phyloP scores from a whole-genome alignment of 163 green algal genomes.

The Trebouxia gelatinosa region DNA sequence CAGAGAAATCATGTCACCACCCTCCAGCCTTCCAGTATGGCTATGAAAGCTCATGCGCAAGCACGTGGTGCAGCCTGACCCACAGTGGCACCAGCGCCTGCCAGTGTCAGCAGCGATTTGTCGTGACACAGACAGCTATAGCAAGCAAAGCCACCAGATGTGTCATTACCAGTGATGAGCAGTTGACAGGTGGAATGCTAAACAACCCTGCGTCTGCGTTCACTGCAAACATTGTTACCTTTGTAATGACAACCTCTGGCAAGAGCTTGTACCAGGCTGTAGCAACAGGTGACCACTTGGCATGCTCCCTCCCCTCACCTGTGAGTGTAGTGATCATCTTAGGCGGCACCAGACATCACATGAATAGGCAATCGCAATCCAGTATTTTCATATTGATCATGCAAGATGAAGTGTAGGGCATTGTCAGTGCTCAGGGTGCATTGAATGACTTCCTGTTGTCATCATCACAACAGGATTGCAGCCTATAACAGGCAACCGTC shows the following conservation, averaged over 20 bases:
- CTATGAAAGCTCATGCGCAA: no score
- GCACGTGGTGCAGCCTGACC: no score
- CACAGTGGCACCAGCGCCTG: no score
- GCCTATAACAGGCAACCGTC: neutral
- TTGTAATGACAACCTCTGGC: constrained; percentile 81
- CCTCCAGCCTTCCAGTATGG: no score
- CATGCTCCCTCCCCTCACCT: constrained; percentile 86
- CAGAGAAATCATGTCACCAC: no score
- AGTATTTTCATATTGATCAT: no score
- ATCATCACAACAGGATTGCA: neutral
- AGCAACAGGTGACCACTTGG: constrained; percentile 97
- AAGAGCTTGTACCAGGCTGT: constrained; percentile 84
- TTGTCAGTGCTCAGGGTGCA: neutral
- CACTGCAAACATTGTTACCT: constrained; percentile 31
- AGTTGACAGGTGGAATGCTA: neutral
- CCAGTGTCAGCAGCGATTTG: neutral
- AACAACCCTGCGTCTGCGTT: neutral
- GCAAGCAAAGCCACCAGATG: neutral
- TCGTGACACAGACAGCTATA: neutral
- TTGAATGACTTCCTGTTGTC: neutral
- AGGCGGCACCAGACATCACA: no score
- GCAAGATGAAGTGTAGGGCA: neutral
- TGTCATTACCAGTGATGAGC: neutral
- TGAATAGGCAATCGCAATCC: no score
- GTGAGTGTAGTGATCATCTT: neutral